A percentile compares a stretch with the other conserved stretches of the same genome.
These are phyloP conservation scores for Tolypocladium ophioglossoides DNA, from an alignment of 2,329 filamentous ascomycete species.

Conservation along the genomic window DNA sequence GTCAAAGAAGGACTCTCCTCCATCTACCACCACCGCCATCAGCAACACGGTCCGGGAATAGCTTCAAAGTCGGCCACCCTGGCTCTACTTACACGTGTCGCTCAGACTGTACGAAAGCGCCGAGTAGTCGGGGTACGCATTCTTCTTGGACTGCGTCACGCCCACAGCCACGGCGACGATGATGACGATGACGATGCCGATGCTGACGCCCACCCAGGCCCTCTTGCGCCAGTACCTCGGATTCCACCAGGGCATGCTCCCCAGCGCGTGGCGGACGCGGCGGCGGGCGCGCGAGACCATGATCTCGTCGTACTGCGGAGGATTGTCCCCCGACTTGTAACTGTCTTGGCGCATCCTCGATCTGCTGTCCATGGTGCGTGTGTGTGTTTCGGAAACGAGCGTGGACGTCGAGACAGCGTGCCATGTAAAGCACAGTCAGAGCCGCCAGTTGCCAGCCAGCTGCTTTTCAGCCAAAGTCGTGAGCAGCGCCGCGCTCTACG, in stretches of 20 bases:
- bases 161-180: slow-evolving; percentile 36
- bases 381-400: background rate
- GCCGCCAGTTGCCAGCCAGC: background rate
- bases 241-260: slow-evolving; percentile 30
- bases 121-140: slow-evolving; percentile 38
- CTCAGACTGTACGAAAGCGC: slow-evolving; percentile 33
- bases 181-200: slow-evolving; percentile 32
- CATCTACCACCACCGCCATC: slow-evolving; percentile 25
- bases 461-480: background rate
- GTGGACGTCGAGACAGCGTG: background rate
- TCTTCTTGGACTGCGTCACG: slow-evolving; percentile 27
- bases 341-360: slow-evolving; percentile 2
- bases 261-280: slow-evolving; percentile 10
- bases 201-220: slow-evolving; percentile 31
- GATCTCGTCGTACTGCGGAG: slow-evolving; percentile 18
- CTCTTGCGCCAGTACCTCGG: slow-evolving; percentile 42
- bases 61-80: background rate
- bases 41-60: background rate
- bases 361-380: background rate
- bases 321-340: slow-evolving; percentile 13
- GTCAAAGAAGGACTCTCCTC: slow-evolving; percentile 40
- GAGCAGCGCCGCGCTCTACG: background rate
- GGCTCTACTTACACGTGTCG: slow-evolving; percentile 34
- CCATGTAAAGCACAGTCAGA: background rate
- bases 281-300: slow-evolving; percentile 9